Percentiles rank a stretch among this genome's conserved stretches.
Conservation (phyloP, 768 basidiomycete species). For the Rubroboletus pulcherrimus region DNA sequence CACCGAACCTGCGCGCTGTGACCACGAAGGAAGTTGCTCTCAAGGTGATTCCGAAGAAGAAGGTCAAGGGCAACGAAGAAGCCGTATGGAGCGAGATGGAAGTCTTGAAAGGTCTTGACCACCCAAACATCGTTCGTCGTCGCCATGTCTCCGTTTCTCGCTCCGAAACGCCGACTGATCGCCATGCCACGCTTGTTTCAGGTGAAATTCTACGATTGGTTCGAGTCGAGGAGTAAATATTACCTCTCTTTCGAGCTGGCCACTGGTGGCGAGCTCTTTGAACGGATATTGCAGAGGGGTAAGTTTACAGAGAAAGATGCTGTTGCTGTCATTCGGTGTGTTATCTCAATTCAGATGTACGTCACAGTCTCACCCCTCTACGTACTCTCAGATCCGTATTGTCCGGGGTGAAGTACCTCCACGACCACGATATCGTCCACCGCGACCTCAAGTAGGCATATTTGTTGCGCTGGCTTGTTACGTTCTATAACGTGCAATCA, state of each 20-base stretch:
- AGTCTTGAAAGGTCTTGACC: conserved; percentile 83
- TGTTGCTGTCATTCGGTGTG: conserved; percentile 67
- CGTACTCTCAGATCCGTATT: conserved; percentile 59
- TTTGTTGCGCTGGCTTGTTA: background rate
- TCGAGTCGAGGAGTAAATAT: conserved; percentile 91
- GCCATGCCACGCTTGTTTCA: conserved; percentile 24
- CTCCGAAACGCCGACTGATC: background rate
- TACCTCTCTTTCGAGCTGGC: conserved; percentile 96
- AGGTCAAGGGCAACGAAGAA: conserved; percentile 86
- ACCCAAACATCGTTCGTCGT: conserved; percentile 79
- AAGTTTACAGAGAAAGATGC: conserved; percentile 95
- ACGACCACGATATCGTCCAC: conserved; percentile 91
- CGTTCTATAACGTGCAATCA: background rate
- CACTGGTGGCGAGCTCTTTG: conserved; percentile 91
- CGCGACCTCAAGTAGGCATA: conserved; percentile 82
- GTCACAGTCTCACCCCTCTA: background rate
- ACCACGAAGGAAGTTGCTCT: conserved; percentile 72
- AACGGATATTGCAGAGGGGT: conserved; percentile 77
- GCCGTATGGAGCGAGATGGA: conserved; percentile 94
- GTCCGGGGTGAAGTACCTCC: conserved; percentile 85
- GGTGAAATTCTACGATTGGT: conserved; percentile 97
- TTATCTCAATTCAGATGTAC: conserved; percentile 6
- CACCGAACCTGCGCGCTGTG: conserved; percentile 28
- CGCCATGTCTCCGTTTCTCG: background rate
- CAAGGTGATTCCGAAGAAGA: conserved; percentile 94